Evolutionary conservation across 192 early-diverging fungal species (phyloP).

Genomic region (Coemansia sp.): DNA sequence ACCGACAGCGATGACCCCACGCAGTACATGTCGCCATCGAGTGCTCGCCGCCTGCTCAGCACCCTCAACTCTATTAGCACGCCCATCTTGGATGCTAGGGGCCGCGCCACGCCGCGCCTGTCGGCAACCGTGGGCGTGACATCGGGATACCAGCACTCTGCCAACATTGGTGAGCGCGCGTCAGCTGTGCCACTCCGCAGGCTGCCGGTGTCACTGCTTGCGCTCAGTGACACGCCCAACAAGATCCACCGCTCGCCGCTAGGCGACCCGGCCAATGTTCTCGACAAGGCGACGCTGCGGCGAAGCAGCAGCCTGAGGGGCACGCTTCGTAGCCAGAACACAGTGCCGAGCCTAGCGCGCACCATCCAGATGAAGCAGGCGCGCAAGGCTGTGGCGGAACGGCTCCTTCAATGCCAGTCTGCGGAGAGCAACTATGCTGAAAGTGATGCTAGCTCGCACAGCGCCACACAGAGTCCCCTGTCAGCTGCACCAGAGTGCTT

Average conservation of each 20-base stretch:
- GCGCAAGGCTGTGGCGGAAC: slow-evolving; percentile 50
- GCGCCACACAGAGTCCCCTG: slow-evolving; percentile 4
- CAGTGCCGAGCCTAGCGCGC: slow-evolving; percentile 49
- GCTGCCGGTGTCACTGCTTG: slow-evolving; percentile 45
- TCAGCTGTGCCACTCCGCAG: slow-evolving; percentile 43
- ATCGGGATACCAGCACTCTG: not conserved
- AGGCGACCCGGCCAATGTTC: slow-evolving; percentile 12
- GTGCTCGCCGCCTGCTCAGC: slow-evolving; percentile 50
- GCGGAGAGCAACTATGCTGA: slow-evolving; percentile 12
- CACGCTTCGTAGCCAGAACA: slow-evolving; percentile 25
- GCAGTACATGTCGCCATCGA: slow-evolving; percentile 34
- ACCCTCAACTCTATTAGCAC: slow-evolving; percentile 44
- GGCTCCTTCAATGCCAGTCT: slow-evolving; percentile 25
- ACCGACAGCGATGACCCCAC: slow-evolving; percentile 3
- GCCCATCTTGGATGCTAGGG: slow-evolving; percentile 45
- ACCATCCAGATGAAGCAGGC: slow-evolving; percentile 57
- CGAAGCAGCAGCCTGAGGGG: slow-evolving; percentile 31
- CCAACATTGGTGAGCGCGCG: slow-evolving; percentile 8
- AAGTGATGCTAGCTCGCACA: slow-evolving; percentile 5
- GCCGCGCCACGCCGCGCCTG: slow-evolving; percentile 10
- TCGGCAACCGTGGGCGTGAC: not conserved
- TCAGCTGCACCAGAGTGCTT: not conserved
- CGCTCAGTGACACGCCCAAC: slow-evolving; percentile 34
- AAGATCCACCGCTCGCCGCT: slow-evolving; percentile 21
- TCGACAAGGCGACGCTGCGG: slow-evolving; percentile 28